Evolutionary conservation across 2,329 filamentous ascomycete species (phyloP).

Genomic region (Bipolaris bicolor): DNA sequence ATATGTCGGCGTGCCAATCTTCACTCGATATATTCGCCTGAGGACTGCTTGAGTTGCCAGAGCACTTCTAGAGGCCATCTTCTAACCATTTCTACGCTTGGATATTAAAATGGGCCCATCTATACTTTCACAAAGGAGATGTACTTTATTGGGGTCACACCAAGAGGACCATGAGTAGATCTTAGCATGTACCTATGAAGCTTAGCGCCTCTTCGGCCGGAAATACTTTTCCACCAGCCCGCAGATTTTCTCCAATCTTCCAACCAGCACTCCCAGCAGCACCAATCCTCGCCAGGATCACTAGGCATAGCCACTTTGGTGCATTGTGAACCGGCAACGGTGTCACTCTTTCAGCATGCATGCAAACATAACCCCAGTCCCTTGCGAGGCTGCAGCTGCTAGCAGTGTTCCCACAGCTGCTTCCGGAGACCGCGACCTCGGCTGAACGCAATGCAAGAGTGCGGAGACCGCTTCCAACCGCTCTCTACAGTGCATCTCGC

Average conservation of each 20-base stretch:
- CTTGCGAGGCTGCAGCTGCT: slow-evolving; percentile 7
- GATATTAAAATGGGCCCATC: background rate
- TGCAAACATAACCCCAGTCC: slow-evolving; percentile 1
- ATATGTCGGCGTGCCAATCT: background rate
- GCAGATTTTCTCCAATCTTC: slow-evolving; percentile 17
- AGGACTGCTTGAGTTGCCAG: background rate
- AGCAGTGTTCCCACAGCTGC: slow-evolving; percentile 9
- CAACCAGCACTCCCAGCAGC: slow-evolving; percentile 8
- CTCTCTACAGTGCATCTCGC: slow-evolving; percentile 27
- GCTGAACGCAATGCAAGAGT: slow-evolving; percentile 35
- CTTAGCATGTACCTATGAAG: background rate
- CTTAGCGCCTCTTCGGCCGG: slow-evolving; percentile 18
- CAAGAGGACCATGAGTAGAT: background rate
- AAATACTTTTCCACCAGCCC: slow-evolving; percentile 22
- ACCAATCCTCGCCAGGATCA: slow-evolving; percentile 14
- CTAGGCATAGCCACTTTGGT: slow-evolving; percentile 13
- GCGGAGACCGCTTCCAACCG: slow-evolving; percentile 44
- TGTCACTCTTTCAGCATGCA: slow-evolving; percentile 8
- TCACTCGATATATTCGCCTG: background rate
- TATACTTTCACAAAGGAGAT: background rate
- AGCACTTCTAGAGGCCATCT: background rate
- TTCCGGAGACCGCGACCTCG: slow-evolving; percentile 39
- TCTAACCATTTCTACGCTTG: no score
- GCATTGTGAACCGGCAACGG: slow-evolving; percentile 1
- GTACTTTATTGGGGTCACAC: background rate